These are phyloP conservation scores for Botrytis deweyae DNA, from an alignment of 2,329 filamentous ascomycete species.

Conservation along the genomic window DNA sequence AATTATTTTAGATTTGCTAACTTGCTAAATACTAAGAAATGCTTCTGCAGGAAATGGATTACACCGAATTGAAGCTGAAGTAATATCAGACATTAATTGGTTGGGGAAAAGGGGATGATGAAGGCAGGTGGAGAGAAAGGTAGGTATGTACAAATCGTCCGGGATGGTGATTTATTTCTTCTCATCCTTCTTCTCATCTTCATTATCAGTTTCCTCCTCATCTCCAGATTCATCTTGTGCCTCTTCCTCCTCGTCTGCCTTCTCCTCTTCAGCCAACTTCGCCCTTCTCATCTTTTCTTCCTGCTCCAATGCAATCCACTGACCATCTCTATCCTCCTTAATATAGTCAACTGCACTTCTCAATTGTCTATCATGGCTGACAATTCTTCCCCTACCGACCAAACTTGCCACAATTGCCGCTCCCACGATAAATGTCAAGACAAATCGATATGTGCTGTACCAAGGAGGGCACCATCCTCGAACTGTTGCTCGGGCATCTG, in stretches of 20 bases:
- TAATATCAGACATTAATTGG: constrained; percentile 1
- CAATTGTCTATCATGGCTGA: constrained; percentile 34
- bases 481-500: constrained; percentile 70
- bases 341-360: constrained; percentile 36
- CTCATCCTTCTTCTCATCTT: constrained; percentile 29
- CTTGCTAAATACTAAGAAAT: background rate
- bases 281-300: constrained; percentile 35
- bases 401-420: constrained; percentile 76
- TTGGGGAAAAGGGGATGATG: background rate
- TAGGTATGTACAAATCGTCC: background rate
- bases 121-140: background rate
- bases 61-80: background rate
- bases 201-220: constrained; percentile 45
- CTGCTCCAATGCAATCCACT: constrained; percentile 36
- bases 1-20: background rate
- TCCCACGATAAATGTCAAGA: constrained; percentile 87
- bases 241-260: constrained; percentile 25
- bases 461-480: constrained; percentile 79
- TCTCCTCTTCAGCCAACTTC: constrained; percentile 26
- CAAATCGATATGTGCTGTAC: constrained; percentile 89
- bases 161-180: constrained; percentile 19
- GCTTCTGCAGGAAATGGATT: background rate
- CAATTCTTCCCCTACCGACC: constrained; percentile 71
- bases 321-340: constrained; percentile 33
- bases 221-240: constrained; percentile 24